Evolutionary conservation across 257 asterid genomes (phyloP).

Genomic region (Ballota nigra): DNA sequence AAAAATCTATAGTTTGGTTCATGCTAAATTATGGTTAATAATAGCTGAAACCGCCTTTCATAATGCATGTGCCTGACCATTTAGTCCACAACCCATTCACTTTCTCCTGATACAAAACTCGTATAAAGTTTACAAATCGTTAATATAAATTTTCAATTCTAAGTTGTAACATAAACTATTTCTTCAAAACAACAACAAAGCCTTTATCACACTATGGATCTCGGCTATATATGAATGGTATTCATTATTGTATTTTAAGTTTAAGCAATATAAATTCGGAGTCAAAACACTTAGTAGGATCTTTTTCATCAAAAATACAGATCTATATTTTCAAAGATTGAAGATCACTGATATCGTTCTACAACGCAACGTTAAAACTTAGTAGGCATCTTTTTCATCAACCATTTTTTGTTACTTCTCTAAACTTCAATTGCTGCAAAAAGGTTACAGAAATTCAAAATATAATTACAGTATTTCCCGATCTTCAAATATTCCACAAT

Average conservation of each 20-base stretch:
- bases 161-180: neutral
- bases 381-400: too few relatives aligned
- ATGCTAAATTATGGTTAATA: too few relatives aligned
- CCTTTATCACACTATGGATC: neutral
- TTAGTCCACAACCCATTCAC: too few relatives aligned
- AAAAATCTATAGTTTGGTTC: too few relatives aligned
- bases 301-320: slow-evolving; percentile 36
- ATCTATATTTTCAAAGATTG: slow-evolving; percentile 50
- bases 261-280: neutral
- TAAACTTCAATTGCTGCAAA: slow-evolving; percentile 14
- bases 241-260: neutral
- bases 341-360: slow-evolving; percentile 67
- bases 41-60: neutral
- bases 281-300: neutral
- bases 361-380: slow-evolving; percentile 64
- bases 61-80: too few relatives aligned
- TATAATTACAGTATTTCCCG: neutral
- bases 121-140: too few relatives aligned
- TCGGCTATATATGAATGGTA: neutral
- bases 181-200: neutral
- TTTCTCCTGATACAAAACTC: neutral
- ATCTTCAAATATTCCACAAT: slow-evolving; percentile 2
- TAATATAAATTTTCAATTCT: too few relatives aligned
- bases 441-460: neutral
- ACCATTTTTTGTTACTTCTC: too few relatives aligned